Evolutionary conservation across 768 basidiomycete genomes (phyloP), one percentile per base, ranked within the genome.

Genomic region (Chlorophyllum brunneum): DNA sequence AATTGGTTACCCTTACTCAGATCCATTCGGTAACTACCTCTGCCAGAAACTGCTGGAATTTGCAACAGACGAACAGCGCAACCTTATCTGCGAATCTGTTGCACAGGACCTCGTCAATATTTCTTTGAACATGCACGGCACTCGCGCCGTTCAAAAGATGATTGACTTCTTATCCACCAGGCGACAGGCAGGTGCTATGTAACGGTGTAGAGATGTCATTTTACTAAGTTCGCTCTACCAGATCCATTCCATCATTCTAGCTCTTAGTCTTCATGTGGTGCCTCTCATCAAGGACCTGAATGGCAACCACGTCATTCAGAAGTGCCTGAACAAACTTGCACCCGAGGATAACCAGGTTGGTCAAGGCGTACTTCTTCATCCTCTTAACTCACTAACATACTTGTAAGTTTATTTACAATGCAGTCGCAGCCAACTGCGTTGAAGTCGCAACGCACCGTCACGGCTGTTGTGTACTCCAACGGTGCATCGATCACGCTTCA

Each of bases 91-190:
- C 72, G 95, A 98, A 67, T 94, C 92, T 22, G 95, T 99, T 44
- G 92, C 95, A 29, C 90, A 94, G 63, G 97, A 99, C 61, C 80
- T 99, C 44, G 97, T 99, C 62, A 93, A 88, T 65, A 98, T 99
- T 64, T 97, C 94, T 29, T 77, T 99, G 57, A 99, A 99, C 72
- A 99, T 99, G 97, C 97, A 99, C 70, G 97, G 97, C 27, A 99
- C 97, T 27, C 86, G 97, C 56, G 97, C 97, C 23, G 97, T 98
- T 54, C 97, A 99, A 75, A 98, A 98, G 76, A 98, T 98, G 95
- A 97, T 99, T 57, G 97, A 99, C 69, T 98, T 97, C 77, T 73
- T 99, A 65, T 95, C 95, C 18, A 93, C 92, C 48, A 85, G 91
- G 62, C 77, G 97, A 64, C 92, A 94, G 88, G 91, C 76, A 74